These are phyloP conservation scores for Ustilago hordei DNA, from an alignment of 1,284 basidiomycete genomes.

Conservation along the genomic window DNA sequence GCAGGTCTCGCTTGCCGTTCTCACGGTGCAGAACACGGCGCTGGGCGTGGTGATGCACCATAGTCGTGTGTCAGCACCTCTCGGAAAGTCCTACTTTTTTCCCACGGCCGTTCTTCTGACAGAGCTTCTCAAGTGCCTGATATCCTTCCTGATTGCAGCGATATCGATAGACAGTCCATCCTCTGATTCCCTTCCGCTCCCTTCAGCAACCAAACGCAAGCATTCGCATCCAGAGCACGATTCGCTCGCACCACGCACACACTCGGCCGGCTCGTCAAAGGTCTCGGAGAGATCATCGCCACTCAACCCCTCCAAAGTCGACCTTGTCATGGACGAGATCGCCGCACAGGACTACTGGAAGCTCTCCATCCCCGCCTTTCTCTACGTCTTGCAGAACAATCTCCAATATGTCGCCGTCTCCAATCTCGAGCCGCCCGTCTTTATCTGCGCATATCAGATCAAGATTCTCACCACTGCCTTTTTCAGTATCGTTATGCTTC, in stretches of 20 bases:
- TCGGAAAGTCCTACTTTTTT: constrained; percentile 82
- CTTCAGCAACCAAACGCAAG: constrained; percentile 24
- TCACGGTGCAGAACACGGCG: constrained; percentile 85
- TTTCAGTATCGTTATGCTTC: constrained; percentile 89
- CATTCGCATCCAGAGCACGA: constrained; percentile 18
- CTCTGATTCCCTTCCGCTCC: constrained; percentile 30
- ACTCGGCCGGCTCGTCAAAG: neutral
- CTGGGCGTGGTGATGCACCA: constrained; percentile 65
- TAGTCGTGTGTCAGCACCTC: constrained; percentile 82
- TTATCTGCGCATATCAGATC: constrained; percentile 76
- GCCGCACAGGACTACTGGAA: constrained; percentile 89
- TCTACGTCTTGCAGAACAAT: constrained; percentile 90
- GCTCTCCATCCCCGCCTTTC: constrained; percentile 91
- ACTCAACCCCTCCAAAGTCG: constrained; percentile 19
- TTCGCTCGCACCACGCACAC: constrained; percentile 15
- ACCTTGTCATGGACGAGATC: constrained; percentile 67
- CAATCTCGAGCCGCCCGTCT: constrained; percentile 92
- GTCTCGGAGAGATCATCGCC: neutral
- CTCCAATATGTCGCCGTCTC: constrained; percentile 93
- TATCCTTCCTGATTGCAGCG: constrained; percentile 81
- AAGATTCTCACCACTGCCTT: constrained; percentile 94
- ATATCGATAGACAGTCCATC: constrained; percentile 21
- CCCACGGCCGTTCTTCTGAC: constrained; percentile 91
- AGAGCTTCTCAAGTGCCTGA: constrained; percentile 88
- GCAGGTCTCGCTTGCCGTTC: constrained; percentile 79